Conservation (phyloP, 2,329 filamentous ascomycete genomes). For the Fusarium sp. region DNA sequence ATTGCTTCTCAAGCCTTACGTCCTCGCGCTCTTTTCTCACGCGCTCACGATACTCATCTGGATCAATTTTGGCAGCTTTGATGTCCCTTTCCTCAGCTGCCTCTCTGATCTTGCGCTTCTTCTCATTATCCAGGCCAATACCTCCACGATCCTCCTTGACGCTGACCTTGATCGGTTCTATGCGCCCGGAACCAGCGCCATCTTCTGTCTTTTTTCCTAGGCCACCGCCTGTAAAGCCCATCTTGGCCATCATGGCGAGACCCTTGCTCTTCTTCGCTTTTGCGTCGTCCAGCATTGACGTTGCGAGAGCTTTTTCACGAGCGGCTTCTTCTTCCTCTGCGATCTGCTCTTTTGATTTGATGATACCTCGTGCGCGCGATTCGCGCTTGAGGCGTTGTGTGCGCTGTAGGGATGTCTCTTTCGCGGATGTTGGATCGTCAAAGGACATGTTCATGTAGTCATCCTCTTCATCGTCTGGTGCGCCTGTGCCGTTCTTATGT, state of each 20-base stretch:
- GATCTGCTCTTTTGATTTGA: conserved; percentile 85
- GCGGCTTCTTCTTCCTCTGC: conserved; percentile 77
- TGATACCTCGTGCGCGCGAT: conserved; percentile 73
- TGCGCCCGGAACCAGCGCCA: conserved; percentile 47
- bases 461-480: conserved; percentile 76
- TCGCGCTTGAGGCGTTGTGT: conserved; percentile 66
- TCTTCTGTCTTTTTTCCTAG: conserved; percentile 72
- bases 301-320: conserved; percentile 80
- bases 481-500: conserved; percentile 21
- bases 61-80: conserved; percentile 72
- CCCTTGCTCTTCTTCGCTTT: conserved; percentile 79
- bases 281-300: conserved; percentile 72
- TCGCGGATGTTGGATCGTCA: conserved; percentile 69
- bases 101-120: conserved; percentile 80
- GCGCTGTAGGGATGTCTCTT: conserved; percentile 66
- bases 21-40: conserved; percentile 77
- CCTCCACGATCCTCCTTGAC: conserved; percentile 85
- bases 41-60: conserved; percentile 78
- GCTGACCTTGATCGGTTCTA: conserved; percentile 80
- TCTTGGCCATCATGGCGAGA: conserved; percentile 94
- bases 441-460: conserved; percentile 99
- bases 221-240: conserved; percentile 86
- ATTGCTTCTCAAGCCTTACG: conserved; percentile 73
- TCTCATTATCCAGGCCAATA: conserved; percentile 85
- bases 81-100: conserved; percentile 65